Evolutionary conservation across 140 eudicot species (phyloP).

Genomic region (Ambrosia hybrid): DNA sequence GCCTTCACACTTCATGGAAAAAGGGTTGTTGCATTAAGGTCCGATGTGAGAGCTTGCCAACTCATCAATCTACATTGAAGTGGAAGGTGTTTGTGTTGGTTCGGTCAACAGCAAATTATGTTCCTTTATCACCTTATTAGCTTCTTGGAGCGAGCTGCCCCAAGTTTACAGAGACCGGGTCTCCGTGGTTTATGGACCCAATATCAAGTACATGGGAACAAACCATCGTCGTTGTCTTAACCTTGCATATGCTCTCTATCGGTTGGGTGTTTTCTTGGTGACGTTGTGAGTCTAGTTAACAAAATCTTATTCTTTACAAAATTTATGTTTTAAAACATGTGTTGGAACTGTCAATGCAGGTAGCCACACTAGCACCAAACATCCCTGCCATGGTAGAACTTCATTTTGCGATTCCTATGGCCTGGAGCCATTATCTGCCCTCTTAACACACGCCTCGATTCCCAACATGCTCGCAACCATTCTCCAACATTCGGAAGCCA

Average conservation of each 20-base stretch:
- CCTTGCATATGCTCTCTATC: not conserved
- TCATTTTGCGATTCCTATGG: not conserved
- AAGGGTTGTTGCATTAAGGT: no score
- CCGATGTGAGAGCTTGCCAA: no score
- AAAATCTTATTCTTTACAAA: no score
- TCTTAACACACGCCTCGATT: not conserved
- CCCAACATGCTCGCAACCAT: not conserved
- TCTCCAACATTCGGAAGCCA: not conserved
- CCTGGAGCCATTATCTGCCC: constrained; percentile 4
- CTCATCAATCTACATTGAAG: no score
- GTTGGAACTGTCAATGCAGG: not conserved
- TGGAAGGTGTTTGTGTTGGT: no score
- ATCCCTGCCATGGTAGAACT: constrained; percentile 1
- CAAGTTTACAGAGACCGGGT: not conserved
- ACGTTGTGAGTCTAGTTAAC: not conserved
- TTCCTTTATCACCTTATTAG: not conserved
- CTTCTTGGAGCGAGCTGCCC: not conserved
- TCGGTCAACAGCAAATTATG: not conserved
- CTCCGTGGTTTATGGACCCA: not conserved
- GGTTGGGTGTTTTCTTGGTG: not conserved
- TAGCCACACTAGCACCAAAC: constrained; percentile 7
- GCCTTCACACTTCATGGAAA: no score
- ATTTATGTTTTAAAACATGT: no score
- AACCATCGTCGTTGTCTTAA: not conserved
- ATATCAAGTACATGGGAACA: not conserved